Base-by-base conservation (phyloP, 2,329 filamentous ascomycete species). In the Epichloe elymi region DNA sequence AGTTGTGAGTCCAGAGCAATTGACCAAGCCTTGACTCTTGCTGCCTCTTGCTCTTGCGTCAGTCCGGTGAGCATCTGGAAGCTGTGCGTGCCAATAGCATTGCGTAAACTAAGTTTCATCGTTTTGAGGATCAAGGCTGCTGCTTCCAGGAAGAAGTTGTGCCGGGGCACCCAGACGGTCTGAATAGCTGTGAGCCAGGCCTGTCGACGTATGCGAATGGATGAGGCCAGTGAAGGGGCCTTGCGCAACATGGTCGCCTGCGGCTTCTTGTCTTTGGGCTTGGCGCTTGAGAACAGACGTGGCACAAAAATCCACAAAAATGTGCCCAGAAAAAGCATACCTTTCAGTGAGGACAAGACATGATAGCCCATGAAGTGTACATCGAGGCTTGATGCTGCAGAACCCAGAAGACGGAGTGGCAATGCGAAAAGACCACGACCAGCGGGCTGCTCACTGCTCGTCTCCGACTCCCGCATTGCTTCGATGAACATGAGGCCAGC, bases 101-200 rank as follows among this genome's bases (percentile, higher is more conserved):
- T 89, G 44, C 88, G 81, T 49, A 88, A 65, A 59, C 86, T 86
- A 48, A 95, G 83, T 66, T 95, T 95, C 51, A 86, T 67, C 50
- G 83, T 87, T 71, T 95, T 93, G 41, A 88, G 72, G 6, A 82
- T 74, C 23, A 96, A 75, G 3, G 89, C 90, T 15, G 86, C 82
- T 51, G 87, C 85, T 65, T 95, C 91, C 3, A 94, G 79, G 57
- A 91, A 76, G 64, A 95, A 90, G 58, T 85, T 87, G 65, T 95
- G 88, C 19, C 84, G 80, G 11, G 91, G 91, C 14, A 96, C 86
- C 79, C 89, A 94, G 23, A 95, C 87, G 4, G 86, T 91, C 67
- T 95, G 90, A 53, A 95, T 84, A 7, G 90, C 87, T 3, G 90
- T 96, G 52, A 94, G 81, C 90, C 91, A 96, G 35, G 90, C 90